Evolutionary conservation across 169 alveolate species (phyloP).

Genomic region (Plasmodium falciparum): DNA sequence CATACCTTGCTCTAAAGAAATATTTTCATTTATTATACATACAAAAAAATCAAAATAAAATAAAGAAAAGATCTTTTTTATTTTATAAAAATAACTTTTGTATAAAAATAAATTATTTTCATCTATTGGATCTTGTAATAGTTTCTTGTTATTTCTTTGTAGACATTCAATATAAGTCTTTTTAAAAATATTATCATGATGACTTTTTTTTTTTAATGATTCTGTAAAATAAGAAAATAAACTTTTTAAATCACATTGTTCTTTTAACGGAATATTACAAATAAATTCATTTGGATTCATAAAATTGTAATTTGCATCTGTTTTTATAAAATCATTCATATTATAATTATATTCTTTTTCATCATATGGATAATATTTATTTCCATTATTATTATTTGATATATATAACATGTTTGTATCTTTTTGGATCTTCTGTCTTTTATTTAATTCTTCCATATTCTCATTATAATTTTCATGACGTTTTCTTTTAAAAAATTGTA

Average conservation of each 20-base stretch:
- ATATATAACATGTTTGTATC: neutral
- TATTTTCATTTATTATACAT: slow-evolving; percentile 29
- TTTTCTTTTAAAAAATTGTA: neutral
- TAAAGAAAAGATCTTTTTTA: slow-evolving; percentile 12
- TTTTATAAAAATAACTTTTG: slow-evolving; percentile 8
- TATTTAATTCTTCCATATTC: neutral
- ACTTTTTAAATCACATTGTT: slow-evolving; percentile 27
- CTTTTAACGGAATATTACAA: slow-evolving; percentile 40
- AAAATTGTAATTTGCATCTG: slow-evolving; percentile 27
- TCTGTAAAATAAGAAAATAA: slow-evolving; percentile 10
- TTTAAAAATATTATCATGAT: slow-evolving; percentile 20
- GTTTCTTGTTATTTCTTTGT: slow-evolving; percentile 21
- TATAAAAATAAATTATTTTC: neutral
- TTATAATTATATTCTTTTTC: no score
- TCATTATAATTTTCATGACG: neutral
- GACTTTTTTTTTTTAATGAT: slow-evolving; percentile 13
- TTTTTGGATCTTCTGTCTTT: neutral
- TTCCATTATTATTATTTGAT: neutral
- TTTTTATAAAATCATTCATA: slow-evolving; percentile 20
- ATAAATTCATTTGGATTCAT: slow-evolving; percentile 20
- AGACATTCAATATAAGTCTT: slow-evolving; percentile 12
- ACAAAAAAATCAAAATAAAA: slow-evolving; percentile 54
- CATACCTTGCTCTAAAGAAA: slow-evolving; percentile 22
- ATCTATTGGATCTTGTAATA: neutral
- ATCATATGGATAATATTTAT: neutral